Conservation (phyloP, 768 basidiomycete species). For the Mycena rosella region DNA sequence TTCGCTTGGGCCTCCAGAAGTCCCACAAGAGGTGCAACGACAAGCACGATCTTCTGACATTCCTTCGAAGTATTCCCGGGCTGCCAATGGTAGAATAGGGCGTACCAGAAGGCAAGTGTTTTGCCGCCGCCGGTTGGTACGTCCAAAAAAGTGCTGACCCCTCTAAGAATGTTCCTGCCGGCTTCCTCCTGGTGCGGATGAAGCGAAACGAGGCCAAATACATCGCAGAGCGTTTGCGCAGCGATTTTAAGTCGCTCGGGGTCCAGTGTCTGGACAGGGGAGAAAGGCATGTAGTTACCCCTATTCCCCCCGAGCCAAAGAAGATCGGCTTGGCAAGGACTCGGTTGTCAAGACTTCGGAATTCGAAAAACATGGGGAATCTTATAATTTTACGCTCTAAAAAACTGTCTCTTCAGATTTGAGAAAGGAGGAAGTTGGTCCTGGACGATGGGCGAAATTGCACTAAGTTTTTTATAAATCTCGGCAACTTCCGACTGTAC, state of each 20-base stretch:
- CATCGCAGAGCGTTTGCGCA: slow-evolving; percentile 3
- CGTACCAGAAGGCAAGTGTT: slow-evolving; percentile 36
- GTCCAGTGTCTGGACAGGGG: slow-evolving; percentile 15
- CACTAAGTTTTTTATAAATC: no score
- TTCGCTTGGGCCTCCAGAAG: slow-evolving; percentile 27
- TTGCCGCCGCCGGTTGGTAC: slow-evolving; percentile 39
- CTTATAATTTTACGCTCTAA: slow-evolving; percentile 2
- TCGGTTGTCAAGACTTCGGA: background rate
- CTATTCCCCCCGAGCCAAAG: background rate
- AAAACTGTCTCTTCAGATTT: slow-evolving; percentile 17
- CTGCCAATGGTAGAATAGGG: slow-evolving; percentile 37
- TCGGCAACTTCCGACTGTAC: no score
- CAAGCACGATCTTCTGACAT: slow-evolving; percentile 34
- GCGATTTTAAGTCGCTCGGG: slow-evolving; percentile 14
- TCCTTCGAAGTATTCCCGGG: slow-evolving; percentile 17
- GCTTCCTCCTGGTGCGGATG: slow-evolving; percentile 25
- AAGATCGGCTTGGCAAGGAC: background rate
- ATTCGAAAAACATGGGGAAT: slow-evolving; percentile 1
- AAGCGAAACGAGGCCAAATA: slow-evolving; percentile 10
- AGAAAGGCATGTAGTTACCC: slow-evolving; percentile 25
- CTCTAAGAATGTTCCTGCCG: slow-evolving; percentile 27
- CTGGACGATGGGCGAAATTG: no score
- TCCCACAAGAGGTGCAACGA: slow-evolving; percentile 30
- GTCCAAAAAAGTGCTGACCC: slow-evolving; percentile 24
- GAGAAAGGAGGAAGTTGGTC: background rate